Evolutionary conservation across 176 grass and related monocot species (phyloP).

Genomic region (Triticum turgidum): DNA sequence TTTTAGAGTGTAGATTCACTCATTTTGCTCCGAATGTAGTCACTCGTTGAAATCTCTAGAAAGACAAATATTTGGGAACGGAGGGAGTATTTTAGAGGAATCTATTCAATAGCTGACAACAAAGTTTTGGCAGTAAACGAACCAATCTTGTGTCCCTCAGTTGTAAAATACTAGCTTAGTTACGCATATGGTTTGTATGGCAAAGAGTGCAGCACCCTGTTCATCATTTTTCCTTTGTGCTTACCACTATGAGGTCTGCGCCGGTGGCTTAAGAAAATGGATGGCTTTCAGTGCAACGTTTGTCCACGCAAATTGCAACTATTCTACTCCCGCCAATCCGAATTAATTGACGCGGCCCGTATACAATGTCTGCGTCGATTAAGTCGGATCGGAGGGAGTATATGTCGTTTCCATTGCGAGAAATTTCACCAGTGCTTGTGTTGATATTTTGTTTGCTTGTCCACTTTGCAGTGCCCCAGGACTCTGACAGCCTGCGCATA

Average conservation of each 20-base stretch:
- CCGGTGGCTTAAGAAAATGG: not conserved
- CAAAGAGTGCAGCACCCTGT: not conserved
- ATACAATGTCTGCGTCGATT: too few relatives aligned
- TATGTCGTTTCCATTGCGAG: not conserved
- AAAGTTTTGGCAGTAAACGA: not conserved
- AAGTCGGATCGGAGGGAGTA: too few relatives aligned
- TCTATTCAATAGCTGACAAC: not conserved
- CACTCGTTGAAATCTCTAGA: too few relatives aligned
- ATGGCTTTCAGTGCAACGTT: not conserved
- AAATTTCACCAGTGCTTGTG: not conserved
- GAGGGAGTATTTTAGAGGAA: not conserved
- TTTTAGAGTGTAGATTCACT: too few relatives aligned
- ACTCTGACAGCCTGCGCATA: constrained; percentile 65
- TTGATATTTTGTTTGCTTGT: not conserved
- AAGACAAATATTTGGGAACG: too few relatives aligned
- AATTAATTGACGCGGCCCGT: too few relatives aligned
- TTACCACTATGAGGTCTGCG: not conserved
- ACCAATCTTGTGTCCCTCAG: not conserved
- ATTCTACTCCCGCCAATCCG: too few relatives aligned
- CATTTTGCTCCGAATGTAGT: too few relatives aligned
- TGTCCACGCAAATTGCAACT: not conserved
- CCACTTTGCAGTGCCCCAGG: constrained; percentile 67
- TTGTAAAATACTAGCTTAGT: not conserved
- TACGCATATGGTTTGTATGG: not conserved
- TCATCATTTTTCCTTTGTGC: not conserved